Percentiles rank a stretch among this genome's conserved stretches.
phyloP scores from a whole-genome alignment of 2,329 filamentous ascomycete genomes.

The Trichophaea hybrida region DNA sequence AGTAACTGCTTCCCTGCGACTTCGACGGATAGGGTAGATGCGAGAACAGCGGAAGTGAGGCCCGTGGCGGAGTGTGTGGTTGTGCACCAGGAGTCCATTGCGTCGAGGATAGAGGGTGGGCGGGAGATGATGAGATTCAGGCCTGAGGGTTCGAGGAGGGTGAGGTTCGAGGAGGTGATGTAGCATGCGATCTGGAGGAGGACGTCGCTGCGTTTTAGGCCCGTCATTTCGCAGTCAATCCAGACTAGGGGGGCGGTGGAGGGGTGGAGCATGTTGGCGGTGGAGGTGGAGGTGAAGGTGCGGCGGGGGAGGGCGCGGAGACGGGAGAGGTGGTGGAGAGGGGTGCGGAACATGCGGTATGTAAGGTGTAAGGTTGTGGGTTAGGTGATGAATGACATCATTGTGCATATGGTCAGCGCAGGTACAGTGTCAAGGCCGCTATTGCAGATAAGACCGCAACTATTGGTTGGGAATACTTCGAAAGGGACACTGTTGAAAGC shows the following conservation, averaged over 20 bases:
- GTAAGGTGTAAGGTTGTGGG: too few relatives aligned
- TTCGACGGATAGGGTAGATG: slow-evolving; percentile 56
- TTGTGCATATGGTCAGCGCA: too few relatives aligned
- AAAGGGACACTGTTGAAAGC: too few relatives aligned
- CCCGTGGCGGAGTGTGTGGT: slow-evolving; percentile 67
- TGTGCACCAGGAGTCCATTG: slow-evolving; percentile 84
- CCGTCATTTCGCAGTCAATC: slow-evolving; percentile 94
- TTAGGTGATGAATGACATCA: too few relatives aligned
- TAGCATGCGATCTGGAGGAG: slow-evolving; percentile 89
- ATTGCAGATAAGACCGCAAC: too few relatives aligned
- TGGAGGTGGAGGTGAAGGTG: neutral
- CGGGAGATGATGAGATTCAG: slow-evolving; percentile 72
- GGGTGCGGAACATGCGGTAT: neutral
- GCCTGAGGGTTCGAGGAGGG: slow-evolving; percentile 58
- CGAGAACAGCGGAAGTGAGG: slow-evolving; percentile 59
- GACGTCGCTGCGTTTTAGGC: slow-evolving; percentile 59
- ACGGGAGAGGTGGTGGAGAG: neutral
- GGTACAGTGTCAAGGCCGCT: too few relatives aligned
- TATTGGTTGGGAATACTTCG: too few relatives aligned
- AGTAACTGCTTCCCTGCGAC: slow-evolving; percentile 60
- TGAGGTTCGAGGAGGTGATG: slow-evolving; percentile 67
- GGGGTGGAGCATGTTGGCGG: slow-evolving; percentile 32
- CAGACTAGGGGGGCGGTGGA: slow-evolving; percentile 61
- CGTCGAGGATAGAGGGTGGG: slow-evolving; percentile 50
- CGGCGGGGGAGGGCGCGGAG: neutral